Evolutionary conservation across 306 rosid species (phyloP).

Genomic region (Ammopiptanthus mongolicus): DNA sequence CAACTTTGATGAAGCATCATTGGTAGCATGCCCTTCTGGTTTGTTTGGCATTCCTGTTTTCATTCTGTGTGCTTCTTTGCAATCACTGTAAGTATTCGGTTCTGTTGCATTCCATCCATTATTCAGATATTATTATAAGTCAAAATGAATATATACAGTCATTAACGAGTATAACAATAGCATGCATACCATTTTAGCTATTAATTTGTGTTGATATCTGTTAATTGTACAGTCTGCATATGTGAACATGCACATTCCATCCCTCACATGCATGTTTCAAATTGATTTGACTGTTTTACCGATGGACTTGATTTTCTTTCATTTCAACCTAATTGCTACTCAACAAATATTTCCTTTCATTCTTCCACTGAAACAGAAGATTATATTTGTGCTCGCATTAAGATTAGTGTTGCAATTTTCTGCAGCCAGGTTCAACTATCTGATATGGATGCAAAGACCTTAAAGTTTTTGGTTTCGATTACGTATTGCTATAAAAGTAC

Average conservation of each 20-base stretch:
- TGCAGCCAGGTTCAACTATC: conserved; percentile 44
- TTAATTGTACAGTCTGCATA: conserved; percentile 7
- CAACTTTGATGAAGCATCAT: conserved; percentile 48
- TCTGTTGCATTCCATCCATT: background rate
- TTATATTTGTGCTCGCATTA: conserved; percentile 1
- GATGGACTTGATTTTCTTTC: background rate
- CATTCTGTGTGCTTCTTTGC: conserved; percentile 67
- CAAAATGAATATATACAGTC: background rate
- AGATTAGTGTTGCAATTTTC: conserved; percentile 24
- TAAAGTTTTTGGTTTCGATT: conserved; percentile 57
- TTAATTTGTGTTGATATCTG: conserved; percentile 2
- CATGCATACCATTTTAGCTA: background rate
- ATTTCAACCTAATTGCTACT: background rate
- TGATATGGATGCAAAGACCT: conserved; percentile 56
- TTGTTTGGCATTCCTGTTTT: conserved; percentile 60
- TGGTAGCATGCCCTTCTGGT: conserved; percentile 30
- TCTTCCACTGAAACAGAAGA: background rate
- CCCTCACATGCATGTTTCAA: conserved; percentile 11
- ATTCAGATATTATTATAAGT: conserved; percentile 7
- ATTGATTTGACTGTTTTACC: background rate
- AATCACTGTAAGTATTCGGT: conserved; percentile 56
- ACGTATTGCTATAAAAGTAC: conserved; percentile 43
- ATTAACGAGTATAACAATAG: background rate
- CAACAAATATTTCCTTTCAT: background rate
- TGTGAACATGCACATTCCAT: background rate